Base-by-base conservation (phyloP, 108 stramenopile species). In the Epithemia pelagica region DNA sequence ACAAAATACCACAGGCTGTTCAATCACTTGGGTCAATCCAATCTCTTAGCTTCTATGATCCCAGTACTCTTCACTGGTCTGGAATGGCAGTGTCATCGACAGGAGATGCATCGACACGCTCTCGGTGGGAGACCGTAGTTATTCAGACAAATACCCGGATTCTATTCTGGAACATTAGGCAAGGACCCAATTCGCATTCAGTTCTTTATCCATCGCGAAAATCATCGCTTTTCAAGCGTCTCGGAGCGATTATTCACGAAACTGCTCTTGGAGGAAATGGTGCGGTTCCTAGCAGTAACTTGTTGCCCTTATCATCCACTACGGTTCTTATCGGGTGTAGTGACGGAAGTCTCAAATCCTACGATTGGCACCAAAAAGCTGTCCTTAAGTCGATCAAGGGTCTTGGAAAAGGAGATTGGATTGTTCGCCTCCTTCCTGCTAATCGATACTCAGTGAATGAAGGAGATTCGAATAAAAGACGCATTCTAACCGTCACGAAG, bases 261-360 rank as follows among this genome's bases (percentile, higher is more conserved):
- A 20, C 52, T 20, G 20, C 52, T 20, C 52, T 52, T 15, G 52
- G 52, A 15, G 52, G 52, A 52, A 15, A 52, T 20, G 52, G 52
- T 52, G 52, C 24, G 46, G 27, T 28, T 15, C 72, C 72, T 0
- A 31, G 52, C 2, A 61, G 52, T 31, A 74, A 70, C 33, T 73
- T 69, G 15, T 10, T 83, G 29, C 68, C 82, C 7, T 30, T 83
- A 10, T 59, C 75, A 7, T 28, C 33, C 20, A 51, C 69, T 1
- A 24, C 73, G 28, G 1, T 87, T 1, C 33, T 85, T 15, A 69
- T 87, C 56, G 86, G 82, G 20, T 82, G 78, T 58, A 65, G 69
- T 26, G 89, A 90, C 66, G 89, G 89, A 52, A 72, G 56, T 21
- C 54, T 90, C 67, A 74, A 79, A 56, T 68, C 79, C 28, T 85